Base-by-base conservation (phyloP, 1,284 basidiomycete genomes). In the Pseudomicrostroma phylloplanum region DNA sequence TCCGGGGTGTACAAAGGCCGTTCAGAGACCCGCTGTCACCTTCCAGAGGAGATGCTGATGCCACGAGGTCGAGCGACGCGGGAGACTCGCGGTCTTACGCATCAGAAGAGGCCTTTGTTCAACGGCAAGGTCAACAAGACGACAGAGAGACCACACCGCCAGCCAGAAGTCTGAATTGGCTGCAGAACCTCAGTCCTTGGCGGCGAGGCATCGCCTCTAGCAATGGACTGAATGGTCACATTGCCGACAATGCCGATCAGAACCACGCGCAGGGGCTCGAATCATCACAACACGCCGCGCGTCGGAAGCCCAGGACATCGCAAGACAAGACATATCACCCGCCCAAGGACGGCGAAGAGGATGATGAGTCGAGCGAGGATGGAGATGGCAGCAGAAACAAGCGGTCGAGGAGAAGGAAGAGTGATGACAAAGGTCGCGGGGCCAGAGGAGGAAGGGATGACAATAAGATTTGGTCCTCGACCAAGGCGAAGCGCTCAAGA, bases 401-500 rank as follows among this genome's bases (percentile, higher is more conserved):
- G 56, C 56, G 46, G 46, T 23, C 46, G 51, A 25, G 51, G 21
- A 54, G 51, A 25, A 19, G 25, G 17, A 54, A 25, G 51, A 54
- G 51, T 8, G 25, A 15, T 19, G 13, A 15, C 51, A 54, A 19
- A 25, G 51, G n/a, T 19, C 58, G 42, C 19, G 51, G 56, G 6
- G 58, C 41, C 48, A 9, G 61, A 11, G 61, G 46, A 9, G 61
- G 61, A 8, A 36, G 61, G 15, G 57, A 62, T 48, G 57, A 58
- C 51, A 62, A 62, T 25, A 51, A 59, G 46, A 61, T 61, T 46
- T 61, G 60, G 60, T 48, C 43, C 43, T 48, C 21, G 43, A 48
- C 43, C 21, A 48, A 36, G 30, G 9, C 30, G 30, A 36, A 36
- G 30, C 30, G 30, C 30, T 36, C 30, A 36, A 36, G 57, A 7